Base-by-base conservation (phyloP, 2,329 filamentous ascomycete genomes). In the Fusarium verticillioides region DNA sequence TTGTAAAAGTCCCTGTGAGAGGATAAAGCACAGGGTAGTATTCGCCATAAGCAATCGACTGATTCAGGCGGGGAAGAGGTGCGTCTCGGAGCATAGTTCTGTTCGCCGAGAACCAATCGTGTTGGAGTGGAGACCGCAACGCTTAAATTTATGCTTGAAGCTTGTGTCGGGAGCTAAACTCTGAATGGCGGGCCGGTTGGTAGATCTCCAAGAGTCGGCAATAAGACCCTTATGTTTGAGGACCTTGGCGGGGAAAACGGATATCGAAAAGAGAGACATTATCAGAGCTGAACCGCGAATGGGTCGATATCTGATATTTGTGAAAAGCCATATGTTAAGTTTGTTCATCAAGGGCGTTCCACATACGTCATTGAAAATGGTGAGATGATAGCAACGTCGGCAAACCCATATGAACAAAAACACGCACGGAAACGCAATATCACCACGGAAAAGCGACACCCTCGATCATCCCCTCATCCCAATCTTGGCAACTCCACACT, bases 401-500 rank as follows among this genome's bases (percentile, higher is more conserved):
- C 34, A 59, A 60, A n/a, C 19, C 16, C 15, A 12, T 36, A 36
- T 4, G 23, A 65, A 34, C 37, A 28, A 28, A 28, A 23, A 18
- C 13, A n/a, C 13, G 5, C 13, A 30, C 46, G 58, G 58, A 40
- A 30, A 59, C 42, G 30, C 23, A 44, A n/a, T 21, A 23, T 34
- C 32, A 28, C 19, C 36, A 40, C 59, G 66, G 44, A 60, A 56
- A 74, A 60, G 44, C 10, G 46, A n/a, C 50, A 53, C 15, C 62
- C 52, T 37, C 6, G 19, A 34, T 16, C 13, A 9, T 50, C 64
- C 53, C 57, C 60, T 66, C 71, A 50, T 19, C 34, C 40, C 34
- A 49, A 30, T 49, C 72, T 74, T 74, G 71, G 71, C 68, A 73
- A 39, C 59, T 52, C 72, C 72, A 74, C 71, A 50, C 13, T 46